Percentiles rank a stretch among this genome's conserved stretches.
These are phyloP conservation scores for Colletotrichum brevisporum DNA, from an alignment of 2,329 filamentous ascomycete genomes.

Conservation along the genomic window DNA sequence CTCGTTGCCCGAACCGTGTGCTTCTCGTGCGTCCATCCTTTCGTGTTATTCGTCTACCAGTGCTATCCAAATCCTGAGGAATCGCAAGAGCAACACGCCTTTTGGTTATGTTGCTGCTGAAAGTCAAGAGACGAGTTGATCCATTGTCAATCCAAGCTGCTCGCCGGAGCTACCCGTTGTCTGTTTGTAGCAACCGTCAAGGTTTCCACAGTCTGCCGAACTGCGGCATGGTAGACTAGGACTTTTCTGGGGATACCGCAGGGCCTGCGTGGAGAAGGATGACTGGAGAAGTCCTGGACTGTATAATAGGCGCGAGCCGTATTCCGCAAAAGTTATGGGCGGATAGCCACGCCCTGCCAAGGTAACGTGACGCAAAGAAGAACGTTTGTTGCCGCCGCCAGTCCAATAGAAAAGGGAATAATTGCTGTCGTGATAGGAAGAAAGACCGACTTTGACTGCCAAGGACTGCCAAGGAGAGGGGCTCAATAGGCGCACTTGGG, in stretches of 20 bases:
- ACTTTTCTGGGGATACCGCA: too few relatives aligned
- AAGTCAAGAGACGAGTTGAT: background rate
- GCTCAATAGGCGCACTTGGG: background rate
- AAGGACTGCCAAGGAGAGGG: background rate
- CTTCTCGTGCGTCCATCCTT: background rate
- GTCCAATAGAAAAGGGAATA: background rate
- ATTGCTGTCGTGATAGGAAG: background rate
- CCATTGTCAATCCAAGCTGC: constrained; percentile 6
- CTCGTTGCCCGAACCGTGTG: constrained; percentile 8
- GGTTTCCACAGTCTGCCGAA: too few relatives aligned
- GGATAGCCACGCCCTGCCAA: background rate
- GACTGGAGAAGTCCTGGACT: too few relatives aligned
- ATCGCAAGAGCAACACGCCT: background rate
- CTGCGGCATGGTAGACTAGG: too few relatives aligned
- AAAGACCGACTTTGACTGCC: background rate
- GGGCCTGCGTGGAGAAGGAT: too few relatives aligned
- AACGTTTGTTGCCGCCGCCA: background rate
- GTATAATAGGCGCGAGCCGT: too few relatives aligned
- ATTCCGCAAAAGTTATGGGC: background rate
- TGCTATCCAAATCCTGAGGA: constrained; percentile 10
- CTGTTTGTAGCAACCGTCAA: background rate
- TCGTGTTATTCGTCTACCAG: background rate
- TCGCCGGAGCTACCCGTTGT: background rate
- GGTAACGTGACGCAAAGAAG: background rate
- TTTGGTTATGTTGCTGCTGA: background rate